phyloP scores from a whole-genome alignment of 306 rosid genomes.

The Quercus cerris region DNA sequence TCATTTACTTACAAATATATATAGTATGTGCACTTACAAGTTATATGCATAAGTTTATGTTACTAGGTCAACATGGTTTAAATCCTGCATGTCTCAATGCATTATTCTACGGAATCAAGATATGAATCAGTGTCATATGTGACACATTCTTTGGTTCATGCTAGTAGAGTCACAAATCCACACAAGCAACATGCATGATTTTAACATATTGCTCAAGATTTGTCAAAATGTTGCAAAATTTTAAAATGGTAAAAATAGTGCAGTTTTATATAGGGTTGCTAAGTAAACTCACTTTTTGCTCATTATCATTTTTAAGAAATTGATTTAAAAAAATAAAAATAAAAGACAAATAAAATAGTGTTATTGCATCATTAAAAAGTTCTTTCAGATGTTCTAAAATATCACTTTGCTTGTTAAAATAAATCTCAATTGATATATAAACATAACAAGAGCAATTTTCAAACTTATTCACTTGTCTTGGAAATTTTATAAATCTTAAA shows the following conservation, averaged over 20 bases:
- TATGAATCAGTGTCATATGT: neutral
- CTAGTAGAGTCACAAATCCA: neutral
- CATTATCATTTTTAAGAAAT: neutral
- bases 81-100: neutral
- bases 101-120: neutral
- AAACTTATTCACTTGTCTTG: neutral
- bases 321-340: neutral
- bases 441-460: no score
- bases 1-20: neutral
- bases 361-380: neutral
- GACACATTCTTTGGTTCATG: neutral
- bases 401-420: no score
- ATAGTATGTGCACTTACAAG: neutral
- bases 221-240: no score
- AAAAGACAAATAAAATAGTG: neutral
- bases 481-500: neutral
- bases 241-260: no score
- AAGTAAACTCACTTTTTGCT: neutral
- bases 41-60: neutral
- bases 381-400: neutral
- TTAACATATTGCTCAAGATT: no score
- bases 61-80: neutral
- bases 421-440: no score
- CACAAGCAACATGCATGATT: neutral
- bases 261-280: neutral